Percentiles rank a stretch among this genome's conserved stretches.
Conservation (phyloP, 73 alveolate genomes). For the Tetrahymena malaccensis region DNA sequence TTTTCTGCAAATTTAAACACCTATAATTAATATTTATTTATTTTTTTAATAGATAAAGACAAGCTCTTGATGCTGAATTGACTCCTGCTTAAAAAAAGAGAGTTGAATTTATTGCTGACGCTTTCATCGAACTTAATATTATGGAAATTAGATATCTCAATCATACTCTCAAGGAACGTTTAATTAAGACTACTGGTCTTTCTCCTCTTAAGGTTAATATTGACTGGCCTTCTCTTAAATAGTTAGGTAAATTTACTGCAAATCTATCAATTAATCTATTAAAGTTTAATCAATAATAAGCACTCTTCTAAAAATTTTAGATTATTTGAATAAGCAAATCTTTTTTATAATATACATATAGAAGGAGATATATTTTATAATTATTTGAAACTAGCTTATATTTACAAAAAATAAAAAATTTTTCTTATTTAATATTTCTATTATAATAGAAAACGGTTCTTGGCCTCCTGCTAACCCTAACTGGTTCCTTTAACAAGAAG, state of each 20-base stretch:
- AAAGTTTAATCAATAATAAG: background rate
- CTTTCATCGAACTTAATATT: constrained; percentile 5
- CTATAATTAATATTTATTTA: background rate
- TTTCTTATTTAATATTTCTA: background rate
- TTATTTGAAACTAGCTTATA: background rate
- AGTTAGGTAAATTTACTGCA: background rate
- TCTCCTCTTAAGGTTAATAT: background rate
- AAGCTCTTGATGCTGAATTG: constrained; percentile 29
- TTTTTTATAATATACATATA: background rate
- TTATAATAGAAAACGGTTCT: background rate
- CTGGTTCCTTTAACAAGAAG: constrained; percentile 36
- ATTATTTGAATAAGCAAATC: background rate
- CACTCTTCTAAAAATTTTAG: constrained; percentile 13
- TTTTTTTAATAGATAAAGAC: constrained; percentile 4
- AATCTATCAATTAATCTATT: background rate
- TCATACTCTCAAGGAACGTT: background rate
- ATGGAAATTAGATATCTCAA: constrained; percentile 24
- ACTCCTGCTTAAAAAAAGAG: constrained; percentile 1
- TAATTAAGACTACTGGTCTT: constrained; percentile 4
- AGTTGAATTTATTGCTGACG: constrained; percentile 12
- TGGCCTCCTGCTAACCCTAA: constrained; percentile 40
- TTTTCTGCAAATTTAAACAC: background rate
- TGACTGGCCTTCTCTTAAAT: background rate
- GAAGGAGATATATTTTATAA: background rate
- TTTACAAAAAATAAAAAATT: background rate